These are phyloP conservation scores for Canavalia gladiata DNA, from an alignment of 306 rosid genomes.

Conservation along the genomic window DNA sequence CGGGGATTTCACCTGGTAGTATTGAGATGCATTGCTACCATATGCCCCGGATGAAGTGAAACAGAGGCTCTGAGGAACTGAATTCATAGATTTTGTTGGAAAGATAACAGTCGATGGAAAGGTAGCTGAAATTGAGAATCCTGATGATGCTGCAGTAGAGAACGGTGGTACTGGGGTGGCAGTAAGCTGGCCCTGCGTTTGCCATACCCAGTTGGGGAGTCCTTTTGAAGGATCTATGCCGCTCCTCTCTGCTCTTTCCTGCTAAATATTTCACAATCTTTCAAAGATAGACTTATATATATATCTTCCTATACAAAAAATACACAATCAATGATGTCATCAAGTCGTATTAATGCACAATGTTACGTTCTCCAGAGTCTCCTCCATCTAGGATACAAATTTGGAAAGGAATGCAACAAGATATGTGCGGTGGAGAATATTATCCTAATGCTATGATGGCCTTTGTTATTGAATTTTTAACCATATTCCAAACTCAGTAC, in stretches of 20 bases:
- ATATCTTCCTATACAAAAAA: not conserved
- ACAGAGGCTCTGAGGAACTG: conserved; percentile 63
- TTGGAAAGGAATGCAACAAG: conserved; percentile 19
- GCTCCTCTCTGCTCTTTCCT: conserved; percentile 83
- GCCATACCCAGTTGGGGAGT: conserved; percentile 75
- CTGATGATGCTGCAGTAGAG: conserved; percentile 99
- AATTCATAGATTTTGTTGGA: conserved; percentile 56
- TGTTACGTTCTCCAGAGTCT: not conserved
- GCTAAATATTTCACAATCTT: conserved; percentile 52
- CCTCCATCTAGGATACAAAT: not conserved
- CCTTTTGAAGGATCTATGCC: conserved; percentile 79
- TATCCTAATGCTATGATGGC: conserved; percentile 19
- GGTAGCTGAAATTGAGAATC: conserved; percentile 93
- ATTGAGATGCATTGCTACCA: conserved; percentile 60
- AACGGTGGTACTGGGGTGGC: conserved; percentile 76
- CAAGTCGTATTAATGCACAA: conserved; percentile 6
- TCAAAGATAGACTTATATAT: not conserved
- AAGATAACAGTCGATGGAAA: conserved; percentile 65
- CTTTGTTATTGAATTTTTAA: conserved; percentile 14
- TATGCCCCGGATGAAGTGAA: conserved; percentile 60
- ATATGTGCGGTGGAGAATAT: not conserved
- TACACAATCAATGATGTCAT: not conserved
- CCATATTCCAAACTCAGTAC: conserved; percentile 34
- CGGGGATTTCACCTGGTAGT: conserved; percentile 56
- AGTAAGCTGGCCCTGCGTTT: conserved; percentile 71